These are phyloP conservation scores for Soucietia sequanensis DNA, from an alignment of 805 yeast genomes.

Conservation along the genomic window DNA sequence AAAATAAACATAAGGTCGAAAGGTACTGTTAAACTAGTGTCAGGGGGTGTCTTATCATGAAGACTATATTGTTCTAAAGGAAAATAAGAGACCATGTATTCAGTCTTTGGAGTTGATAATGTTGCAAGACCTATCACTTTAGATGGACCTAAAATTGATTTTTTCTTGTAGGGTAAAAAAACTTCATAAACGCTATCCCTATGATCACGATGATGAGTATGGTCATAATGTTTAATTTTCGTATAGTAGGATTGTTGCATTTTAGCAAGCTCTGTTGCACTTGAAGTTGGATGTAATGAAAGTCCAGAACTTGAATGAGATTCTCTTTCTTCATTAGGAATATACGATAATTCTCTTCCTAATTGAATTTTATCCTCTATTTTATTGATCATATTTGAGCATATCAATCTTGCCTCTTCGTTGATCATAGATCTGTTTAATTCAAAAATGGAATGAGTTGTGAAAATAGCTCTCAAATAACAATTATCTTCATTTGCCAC, in stretches of 20 bases:
- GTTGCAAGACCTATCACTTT: conserved; percentile 34
- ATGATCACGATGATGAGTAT: not conserved
- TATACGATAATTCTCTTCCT: conserved; percentile 20
- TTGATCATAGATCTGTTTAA: conserved; percentile 28
- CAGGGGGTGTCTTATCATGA: conserved; percentile 5
- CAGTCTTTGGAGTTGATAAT: conserved; percentile 29
- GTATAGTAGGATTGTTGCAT: conserved; percentile 27
- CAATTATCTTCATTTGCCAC: conserved; percentile 27
- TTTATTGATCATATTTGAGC: conserved; percentile 22
- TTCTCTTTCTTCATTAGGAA: conserved; percentile 6
- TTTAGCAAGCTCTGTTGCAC: conserved; percentile 25
- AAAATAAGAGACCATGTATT: conserved; percentile 25
- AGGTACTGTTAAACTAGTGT: conserved; percentile 25
- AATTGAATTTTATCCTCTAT: conserved; percentile 26
- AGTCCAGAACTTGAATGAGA: conserved; percentile 4
- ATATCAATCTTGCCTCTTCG: conserved; percentile 34
- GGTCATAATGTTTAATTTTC: conserved; percentile 7
- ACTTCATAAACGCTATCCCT: conserved; percentile 23
- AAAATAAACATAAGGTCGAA: conserved; percentile 26
- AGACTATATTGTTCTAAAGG: conserved; percentile 16
- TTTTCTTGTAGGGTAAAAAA: conserved; percentile 28
- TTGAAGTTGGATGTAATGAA: conserved; percentile 15
- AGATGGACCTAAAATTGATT: conserved; percentile 25
- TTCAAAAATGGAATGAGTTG: conserved; percentile 23
- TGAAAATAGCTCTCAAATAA: conserved; percentile 24